A percentile compares a stretch with the other conserved stretches of the same genome.
phyloP scores from a whole-genome alignment of 2,329 filamentous ascomycete species.

The Fusarium subglutinans region DNA sequence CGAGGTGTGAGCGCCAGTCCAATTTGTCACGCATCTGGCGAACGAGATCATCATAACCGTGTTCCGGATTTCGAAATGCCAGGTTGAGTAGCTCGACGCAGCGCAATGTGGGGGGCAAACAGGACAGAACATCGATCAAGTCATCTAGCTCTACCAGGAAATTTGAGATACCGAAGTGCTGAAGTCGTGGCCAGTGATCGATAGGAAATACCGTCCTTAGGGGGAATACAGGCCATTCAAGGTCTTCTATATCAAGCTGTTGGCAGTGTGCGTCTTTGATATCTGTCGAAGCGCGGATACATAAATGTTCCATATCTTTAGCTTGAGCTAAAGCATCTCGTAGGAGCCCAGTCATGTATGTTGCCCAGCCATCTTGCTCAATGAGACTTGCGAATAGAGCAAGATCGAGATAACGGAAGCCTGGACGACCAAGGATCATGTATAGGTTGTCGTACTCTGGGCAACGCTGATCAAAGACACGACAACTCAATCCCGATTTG shows the following conservation, averaged over 20 bases:
- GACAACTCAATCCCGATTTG: not conserved
- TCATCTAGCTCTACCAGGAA: not conserved
- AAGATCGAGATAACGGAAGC: not conserved
- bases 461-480: not conserved
- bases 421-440: not conserved
- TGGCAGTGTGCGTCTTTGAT: accelerated
- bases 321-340: not conserved
- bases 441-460: not conserved
- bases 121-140: not conserved
- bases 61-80: not conserved
- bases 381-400: not conserved
- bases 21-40: not conserved
- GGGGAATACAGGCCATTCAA: not conserved
- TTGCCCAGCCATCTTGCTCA: not conserved
- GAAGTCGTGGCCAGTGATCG: not conserved
- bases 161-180: not conserved
- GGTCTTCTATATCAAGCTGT: not conserved
- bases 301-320: not conserved
- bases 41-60: not conserved
- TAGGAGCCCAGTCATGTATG: not conserved
- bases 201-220: not conserved
- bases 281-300: not conserved
- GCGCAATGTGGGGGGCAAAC: not conserved
- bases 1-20: not conserved
- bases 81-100: not conserved